These are phyloP conservation scores for Lentinula edodes DNA, from an alignment of 768 basidiomycete species.

Conservation along the genomic window DNA sequence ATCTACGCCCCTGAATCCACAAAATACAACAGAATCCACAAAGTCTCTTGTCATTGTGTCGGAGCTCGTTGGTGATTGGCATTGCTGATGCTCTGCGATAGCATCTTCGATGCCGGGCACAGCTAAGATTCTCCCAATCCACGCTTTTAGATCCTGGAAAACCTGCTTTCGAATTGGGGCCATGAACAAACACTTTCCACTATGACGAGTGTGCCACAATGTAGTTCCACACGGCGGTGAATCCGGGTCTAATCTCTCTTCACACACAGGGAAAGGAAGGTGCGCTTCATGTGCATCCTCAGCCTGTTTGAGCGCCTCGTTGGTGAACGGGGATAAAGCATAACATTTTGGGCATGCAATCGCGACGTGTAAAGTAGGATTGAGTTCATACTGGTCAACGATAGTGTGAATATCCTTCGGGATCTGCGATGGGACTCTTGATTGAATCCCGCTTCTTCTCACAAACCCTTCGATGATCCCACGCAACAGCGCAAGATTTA, in stretches of 20 bases:
- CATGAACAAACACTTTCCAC: background rate
- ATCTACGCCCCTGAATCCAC: constrained; percentile 9
- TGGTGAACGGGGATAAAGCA: background rate
- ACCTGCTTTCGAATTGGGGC: background rate
- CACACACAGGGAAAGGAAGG: background rate
- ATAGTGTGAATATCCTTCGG: constrained; percentile 2
- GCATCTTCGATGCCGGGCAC: background rate
- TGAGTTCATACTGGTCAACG: background rate
- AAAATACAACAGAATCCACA: too few species aligned
- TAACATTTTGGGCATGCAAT: background rate
- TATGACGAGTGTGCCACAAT: background rate
- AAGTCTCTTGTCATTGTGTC: background rate
- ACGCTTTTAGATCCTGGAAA: background rate
- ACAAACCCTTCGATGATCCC: background rate
- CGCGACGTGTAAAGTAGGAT: background rate
- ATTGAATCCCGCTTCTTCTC: background rate
- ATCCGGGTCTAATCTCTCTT: background rate
- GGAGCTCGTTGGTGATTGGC: too few species aligned
- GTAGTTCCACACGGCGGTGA: background rate
- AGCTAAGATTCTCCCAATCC: background rate
- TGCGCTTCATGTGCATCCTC: background rate
- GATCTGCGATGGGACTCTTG: background rate
- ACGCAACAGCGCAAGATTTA: background rate
- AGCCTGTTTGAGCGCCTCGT: background rate
- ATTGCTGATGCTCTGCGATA: background rate